Percentiles rank a stretch among this genome's conserved stretches.
These are phyloP conservation scores for Aspergillus quadricinctus DNA, from an alignment of 2,329 filamentous ascomycete genomes.

Conservation along the genomic window DNA sequence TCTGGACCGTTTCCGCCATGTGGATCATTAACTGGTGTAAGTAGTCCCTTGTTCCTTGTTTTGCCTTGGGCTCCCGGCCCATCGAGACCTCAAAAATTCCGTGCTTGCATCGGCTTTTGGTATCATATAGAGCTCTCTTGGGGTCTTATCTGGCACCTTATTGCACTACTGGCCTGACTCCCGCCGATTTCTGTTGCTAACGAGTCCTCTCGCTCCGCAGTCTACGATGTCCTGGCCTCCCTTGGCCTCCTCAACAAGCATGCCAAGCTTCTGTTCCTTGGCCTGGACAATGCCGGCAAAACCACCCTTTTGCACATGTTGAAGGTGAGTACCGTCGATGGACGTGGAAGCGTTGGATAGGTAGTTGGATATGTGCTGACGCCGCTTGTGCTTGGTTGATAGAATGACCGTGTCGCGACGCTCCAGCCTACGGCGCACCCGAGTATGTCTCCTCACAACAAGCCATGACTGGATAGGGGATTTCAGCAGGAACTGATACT, in stretches of 20 bases:
- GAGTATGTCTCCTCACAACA: constrained; percentile 53
- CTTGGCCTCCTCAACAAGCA: constrained; percentile 92
- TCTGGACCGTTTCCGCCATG: constrained; percentile 50
- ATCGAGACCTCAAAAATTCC: neutral
- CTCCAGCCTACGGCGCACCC: constrained; percentile 88
- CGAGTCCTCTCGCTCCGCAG: constrained; percentile 38
- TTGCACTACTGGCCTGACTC: neutral
- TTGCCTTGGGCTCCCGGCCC: constrained; percentile 1
- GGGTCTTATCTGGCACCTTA: neutral
- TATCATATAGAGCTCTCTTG: neutral
- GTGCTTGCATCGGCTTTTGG: neutral
- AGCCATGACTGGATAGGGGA: neutral
- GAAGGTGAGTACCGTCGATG: constrained; percentile 59
- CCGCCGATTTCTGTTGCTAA: neutral
- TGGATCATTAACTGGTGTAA: constrained; percentile 96
- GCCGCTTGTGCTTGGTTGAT: constrained; percentile 9
- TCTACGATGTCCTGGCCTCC: constrained; percentile 85
- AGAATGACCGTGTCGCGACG: constrained; percentile 91
- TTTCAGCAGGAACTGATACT: constrained; percentile 8
- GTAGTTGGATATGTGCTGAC: neutral
- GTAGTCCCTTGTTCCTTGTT: constrained; percentile 21
- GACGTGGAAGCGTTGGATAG: constrained; percentile 1
- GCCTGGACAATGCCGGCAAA: constrained; percentile 92
- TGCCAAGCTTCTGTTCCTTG: constrained; percentile 89
- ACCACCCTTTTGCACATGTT: constrained; percentile 92